phyloP scores from a whole-genome alignment of 1,284 basidiomycete genomes.

The Pascua sp. region DNA sequence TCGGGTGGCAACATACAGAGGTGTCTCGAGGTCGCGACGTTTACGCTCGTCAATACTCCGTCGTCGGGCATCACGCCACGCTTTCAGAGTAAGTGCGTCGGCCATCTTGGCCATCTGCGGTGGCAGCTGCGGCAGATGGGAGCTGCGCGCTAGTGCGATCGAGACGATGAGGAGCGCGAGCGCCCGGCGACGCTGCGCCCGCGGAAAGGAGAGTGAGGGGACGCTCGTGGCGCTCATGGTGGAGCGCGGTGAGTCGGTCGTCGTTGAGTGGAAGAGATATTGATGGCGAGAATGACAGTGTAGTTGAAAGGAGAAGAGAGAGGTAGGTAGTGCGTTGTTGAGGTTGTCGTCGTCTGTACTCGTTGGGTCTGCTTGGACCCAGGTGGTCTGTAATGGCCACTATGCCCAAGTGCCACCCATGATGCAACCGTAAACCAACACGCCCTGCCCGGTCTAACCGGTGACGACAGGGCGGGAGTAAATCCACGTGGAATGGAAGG shows the following conservation, averaged over 20 bases:
- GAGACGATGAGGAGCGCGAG: constrained; percentile 18
- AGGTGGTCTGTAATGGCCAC: not conserved
- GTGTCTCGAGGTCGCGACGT: constrained; percentile 40
- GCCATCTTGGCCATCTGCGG: constrained; percentile 4
- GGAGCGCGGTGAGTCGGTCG: not conserved
- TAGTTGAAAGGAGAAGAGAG: not conserved
- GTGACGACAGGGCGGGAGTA: too few species aligned
- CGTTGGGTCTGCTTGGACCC: not conserved
- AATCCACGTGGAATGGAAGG: too few species aligned
- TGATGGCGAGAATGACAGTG: not conserved
- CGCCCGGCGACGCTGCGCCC: constrained; percentile 12
- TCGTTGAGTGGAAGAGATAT: not conserved
- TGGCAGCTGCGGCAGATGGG: not conserved
- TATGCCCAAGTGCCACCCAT: too few species aligned
- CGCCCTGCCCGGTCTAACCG: too few species aligned
- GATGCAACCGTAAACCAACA: too few species aligned
- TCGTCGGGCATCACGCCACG: constrained; percentile 30
- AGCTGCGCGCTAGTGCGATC: constrained; percentile 9
- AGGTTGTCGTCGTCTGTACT: not conserved
- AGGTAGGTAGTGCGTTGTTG: not conserved
- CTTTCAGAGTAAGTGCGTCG: constrained; percentile 21
- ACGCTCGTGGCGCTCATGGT: constrained; percentile 15
- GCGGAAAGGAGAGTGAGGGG: constrained; percentile 15
- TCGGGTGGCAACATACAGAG: constrained; percentile 30
- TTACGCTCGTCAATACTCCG: constrained; percentile 26